phyloP scores from a whole-genome alignment of 2,329 filamentous ascomycete species.

The Beauveria bassiana region DNA sequence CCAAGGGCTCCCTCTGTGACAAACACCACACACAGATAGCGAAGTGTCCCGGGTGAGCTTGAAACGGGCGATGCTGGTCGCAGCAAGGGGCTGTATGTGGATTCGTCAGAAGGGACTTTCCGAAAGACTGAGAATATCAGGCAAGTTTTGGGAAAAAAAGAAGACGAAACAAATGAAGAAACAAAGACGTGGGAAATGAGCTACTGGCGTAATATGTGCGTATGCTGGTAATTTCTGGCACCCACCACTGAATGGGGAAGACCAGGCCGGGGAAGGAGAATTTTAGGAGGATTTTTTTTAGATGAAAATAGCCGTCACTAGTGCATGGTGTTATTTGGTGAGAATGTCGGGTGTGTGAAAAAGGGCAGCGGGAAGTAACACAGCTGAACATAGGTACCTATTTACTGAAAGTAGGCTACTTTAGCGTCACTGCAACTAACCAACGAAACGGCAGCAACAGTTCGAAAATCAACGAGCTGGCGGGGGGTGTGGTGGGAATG shows the following conservation, averaged over 20 bases:
- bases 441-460: neutral
- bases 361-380: neutral
- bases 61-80: neutral
- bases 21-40: neutral
- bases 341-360: neutral
- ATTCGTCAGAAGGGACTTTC: neutral
- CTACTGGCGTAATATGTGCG: neutral
- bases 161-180: neutral
- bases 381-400: neutral
- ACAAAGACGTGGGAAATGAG: conserved; percentile 1
- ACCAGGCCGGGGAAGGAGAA: conserved; percentile 2
- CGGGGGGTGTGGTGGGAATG: neutral
- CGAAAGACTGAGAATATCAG: neutral
- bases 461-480: neutral
- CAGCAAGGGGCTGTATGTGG: neutral
- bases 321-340: neutral
- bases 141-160: neutral
- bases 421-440: neutral
- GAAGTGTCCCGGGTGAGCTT: neutral
- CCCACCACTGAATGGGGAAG: neutral
- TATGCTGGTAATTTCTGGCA: neutral
- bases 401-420: neutral
- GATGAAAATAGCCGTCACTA: neutral
- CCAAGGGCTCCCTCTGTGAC: neutral
- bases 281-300: neutral